phyloP scores from a whole-genome alignment of 495 filamentous ascomycete genomes.

The Hypoxylon fragiforme region DNA sequence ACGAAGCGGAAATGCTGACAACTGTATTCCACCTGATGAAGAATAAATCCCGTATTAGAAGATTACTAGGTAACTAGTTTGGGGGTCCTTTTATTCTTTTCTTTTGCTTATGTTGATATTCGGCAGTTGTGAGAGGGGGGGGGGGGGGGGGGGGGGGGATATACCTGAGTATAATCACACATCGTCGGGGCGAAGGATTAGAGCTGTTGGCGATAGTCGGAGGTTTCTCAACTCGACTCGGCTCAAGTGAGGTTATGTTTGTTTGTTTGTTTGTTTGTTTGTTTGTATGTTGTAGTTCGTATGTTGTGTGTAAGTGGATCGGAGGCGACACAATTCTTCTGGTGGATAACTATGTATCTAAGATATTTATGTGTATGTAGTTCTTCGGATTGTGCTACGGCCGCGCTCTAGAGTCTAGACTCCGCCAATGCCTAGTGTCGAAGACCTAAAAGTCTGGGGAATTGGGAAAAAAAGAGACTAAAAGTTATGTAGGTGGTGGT shows the following conservation, averaged over 20 bases:
- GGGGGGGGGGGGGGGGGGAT: too few species aligned
- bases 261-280: too few species aligned
- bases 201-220: not conserved
- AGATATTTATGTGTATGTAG: too few species aligned
- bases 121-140: not conserved
- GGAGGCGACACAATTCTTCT: not conserved
- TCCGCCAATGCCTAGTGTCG: slow-evolving; percentile 1
- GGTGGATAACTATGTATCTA: not conserved
- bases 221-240: not conserved
- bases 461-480: too few species aligned
- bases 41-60: slow-evolving; percentile 1
- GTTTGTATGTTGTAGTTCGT: too few species aligned
- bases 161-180: slow-evolving; percentile 42
- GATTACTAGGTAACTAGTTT: too few species aligned
- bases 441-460: slow-evolving; percentile 21
- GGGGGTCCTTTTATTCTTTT: too few species aligned
- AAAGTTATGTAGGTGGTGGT: too few species aligned
- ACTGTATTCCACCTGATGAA: slow-evolving; percentile 40
- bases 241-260: too few species aligned
- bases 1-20: slow-evolving; percentile 40
- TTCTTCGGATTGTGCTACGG: not conserved
- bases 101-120: not conserved
- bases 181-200: slow-evolving; percentile 21
- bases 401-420: slow-evolving; percentile 1
- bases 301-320: slow-evolving; percentile 9